Evolutionary conservation across 2,329 filamentous ascomycete species (phyloP).

Genomic region (Claviceps sp.): DNA sequence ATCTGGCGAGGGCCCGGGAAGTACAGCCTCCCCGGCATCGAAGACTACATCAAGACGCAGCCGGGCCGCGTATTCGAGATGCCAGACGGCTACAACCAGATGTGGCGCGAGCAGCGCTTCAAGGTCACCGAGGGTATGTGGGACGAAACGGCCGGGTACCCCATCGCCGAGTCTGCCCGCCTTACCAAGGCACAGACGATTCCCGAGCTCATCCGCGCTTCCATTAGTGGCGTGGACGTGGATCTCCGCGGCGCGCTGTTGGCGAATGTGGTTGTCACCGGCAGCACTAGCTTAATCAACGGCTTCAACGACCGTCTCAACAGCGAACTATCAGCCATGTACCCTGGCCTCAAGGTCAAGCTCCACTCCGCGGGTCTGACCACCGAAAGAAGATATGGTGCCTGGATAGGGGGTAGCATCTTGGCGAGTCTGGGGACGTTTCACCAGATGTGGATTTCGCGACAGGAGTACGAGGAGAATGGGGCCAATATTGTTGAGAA

Average conservation of each 20-base stretch:
- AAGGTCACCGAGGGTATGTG: conserved; percentile 80
- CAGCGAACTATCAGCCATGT: conserved; percentile 67
- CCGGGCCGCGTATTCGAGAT: conserved; percentile 90
- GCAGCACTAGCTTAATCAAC: conserved; percentile 73
- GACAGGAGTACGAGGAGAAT: conserved; percentile 96
- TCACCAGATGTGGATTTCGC: conserved; percentile 98
- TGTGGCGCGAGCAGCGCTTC: conserved; percentile 83
- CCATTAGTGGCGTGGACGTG: conserved; percentile 70
- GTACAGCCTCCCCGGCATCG: conserved; percentile 51
- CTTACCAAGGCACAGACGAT: conserved; percentile 64
- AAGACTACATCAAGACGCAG: conserved; percentile 58
- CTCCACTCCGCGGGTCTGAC: conserved; percentile 77
- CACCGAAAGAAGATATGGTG: conserved; percentile 79
- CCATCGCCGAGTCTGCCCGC: conserved; percentile 29
- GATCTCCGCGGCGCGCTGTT: conserved; percentile 76
- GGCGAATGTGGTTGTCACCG: conserved; percentile 84
- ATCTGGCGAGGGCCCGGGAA: conserved; percentile 74
- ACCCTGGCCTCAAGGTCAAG: conserved; percentile 75
- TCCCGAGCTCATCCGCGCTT: conserved; percentile 65
- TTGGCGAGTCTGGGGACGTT: conserved; percentile 91
- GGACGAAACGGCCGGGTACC: conserved; percentile 65
- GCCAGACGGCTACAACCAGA: conserved; percentile 90
- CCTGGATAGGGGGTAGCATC: conserved; percentile 95
- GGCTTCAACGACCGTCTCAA: conserved; percentile 87
- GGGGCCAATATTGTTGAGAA: conserved; percentile 85